phyloP scores from a whole-genome alignment of 139 green algal genomes.

The Desmodesmus armatus region DNA sequence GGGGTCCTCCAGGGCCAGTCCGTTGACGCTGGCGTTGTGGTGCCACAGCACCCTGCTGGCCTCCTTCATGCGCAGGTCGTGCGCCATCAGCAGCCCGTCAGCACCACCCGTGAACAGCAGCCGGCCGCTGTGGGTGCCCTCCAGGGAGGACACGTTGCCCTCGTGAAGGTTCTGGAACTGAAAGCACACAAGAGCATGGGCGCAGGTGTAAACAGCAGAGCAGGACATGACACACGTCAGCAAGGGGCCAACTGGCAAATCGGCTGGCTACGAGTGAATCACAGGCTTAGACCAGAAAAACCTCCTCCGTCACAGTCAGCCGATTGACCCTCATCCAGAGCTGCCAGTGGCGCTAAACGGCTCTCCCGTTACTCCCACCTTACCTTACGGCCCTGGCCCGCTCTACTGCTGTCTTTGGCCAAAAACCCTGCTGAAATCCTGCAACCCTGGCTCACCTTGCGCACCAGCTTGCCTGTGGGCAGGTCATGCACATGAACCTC shows the following conservation, averaged over 20 bases:
- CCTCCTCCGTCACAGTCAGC: too few relatives aligned
- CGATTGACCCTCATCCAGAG: too few relatives aligned
- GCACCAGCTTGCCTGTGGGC: slow-evolving; percentile 37
- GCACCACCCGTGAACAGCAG: slow-evolving; percentile 65
- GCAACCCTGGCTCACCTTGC: slow-evolving; percentile 41
- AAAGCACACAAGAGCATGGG: too few relatives aligned
- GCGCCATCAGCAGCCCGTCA: slow-evolving; percentile 65
- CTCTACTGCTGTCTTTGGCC: too few relatives aligned
- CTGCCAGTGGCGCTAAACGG: too few relatives aligned
- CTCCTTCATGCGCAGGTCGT: slow-evolving; percentile 71
- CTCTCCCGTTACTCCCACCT: too few relatives aligned
- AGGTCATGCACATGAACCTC: slow-evolving; percentile 58
- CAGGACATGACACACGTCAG: background rate
- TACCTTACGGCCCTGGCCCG: too few relatives aligned
- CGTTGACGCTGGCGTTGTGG: slow-evolving; percentile 52
- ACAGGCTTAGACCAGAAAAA: too few relatives aligned
- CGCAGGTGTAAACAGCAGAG: background rate
- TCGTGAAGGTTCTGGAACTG: slow-evolving; percentile 60
- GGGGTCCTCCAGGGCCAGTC: slow-evolving; percentile 72
- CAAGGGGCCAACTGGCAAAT: too few relatives aligned
- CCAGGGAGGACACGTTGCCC: slow-evolving; percentile 56
- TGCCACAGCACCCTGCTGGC: slow-evolving; percentile 50
- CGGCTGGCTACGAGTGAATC: too few relatives aligned
- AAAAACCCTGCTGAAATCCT: too few relatives aligned
- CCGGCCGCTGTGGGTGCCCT: slow-evolving; percentile 62